Percentiles rank a stretch among this genome's conserved stretches.
Conservation (phyloP, 2,329 filamentous ascomycete genomes). For the Emmonsia crescens region DNA sequence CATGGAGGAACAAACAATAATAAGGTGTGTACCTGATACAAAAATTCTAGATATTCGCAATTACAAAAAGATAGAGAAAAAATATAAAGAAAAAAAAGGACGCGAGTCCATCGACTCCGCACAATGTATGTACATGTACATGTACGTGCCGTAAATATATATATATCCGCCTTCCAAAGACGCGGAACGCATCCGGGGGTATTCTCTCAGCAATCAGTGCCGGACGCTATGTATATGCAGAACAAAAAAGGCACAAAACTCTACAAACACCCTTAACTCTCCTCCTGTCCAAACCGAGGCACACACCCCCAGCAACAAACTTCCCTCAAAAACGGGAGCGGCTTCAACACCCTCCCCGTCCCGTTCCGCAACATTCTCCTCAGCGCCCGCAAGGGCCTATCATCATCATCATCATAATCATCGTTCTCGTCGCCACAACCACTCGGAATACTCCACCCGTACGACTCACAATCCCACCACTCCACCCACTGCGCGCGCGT, state of each 20-base stretch:
- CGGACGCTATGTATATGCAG: not conserved
- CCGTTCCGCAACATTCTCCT: conserved; percentile 23
- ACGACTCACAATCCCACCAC: conserved; percentile 23
- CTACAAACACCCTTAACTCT: not conserved
- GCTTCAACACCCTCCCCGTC: conserved; percentile 22
- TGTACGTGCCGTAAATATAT: not conserved
- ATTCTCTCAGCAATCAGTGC: not conserved
- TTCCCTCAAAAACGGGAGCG: conserved; percentile 30
- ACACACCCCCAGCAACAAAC: conserved; percentile 32
- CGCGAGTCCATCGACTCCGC: not conserved
- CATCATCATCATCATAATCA: conserved; percentile 21
- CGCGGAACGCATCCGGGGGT: not conserved
- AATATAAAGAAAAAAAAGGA: not conserved
- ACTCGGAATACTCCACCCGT: conserved; percentile 27
- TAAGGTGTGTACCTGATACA: not conserved
- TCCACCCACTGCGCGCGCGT: conserved; percentile 36
- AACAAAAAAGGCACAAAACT: not conserved
- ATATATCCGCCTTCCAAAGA: not conserved
- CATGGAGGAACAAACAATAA: no score
- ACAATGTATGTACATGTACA: not conserved
- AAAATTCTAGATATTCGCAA: not conserved
- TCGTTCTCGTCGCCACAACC: not conserved
- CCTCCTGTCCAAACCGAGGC: not conserved
- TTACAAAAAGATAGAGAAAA: not conserved
- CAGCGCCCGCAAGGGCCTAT: conserved; percentile 14